These are phyloP conservation scores for Onygenales sp. DNA, from an alignment of 2,329 filamentous ascomycete species.

Conservation along the genomic window DNA sequence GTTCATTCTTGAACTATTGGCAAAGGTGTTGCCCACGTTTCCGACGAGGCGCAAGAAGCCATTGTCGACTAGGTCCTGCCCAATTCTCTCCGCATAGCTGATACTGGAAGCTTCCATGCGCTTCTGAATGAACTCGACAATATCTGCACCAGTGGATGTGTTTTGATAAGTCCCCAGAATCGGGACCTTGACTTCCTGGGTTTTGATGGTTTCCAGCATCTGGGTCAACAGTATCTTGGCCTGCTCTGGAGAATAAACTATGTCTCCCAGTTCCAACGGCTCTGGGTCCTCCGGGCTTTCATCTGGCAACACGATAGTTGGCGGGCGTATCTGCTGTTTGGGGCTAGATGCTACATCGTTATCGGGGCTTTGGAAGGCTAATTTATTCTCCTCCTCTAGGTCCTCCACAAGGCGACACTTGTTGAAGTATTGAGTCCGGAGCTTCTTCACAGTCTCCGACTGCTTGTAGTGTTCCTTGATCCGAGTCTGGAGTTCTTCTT, in stretches of 20 bases:
- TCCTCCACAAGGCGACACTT: conserved; percentile 96
- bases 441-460: conserved; percentile 79
- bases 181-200: conserved; percentile 87
- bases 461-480: conserved; percentile 93
- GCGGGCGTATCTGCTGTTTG: conserved; percentile 41
- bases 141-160: conserved; percentile 81
- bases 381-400: conserved; percentile 94
- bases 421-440: conserved; percentile 95
- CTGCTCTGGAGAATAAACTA: conserved; percentile 73
- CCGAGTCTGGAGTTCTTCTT: conserved; percentile 82
- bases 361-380: conserved; percentile 84
- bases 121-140: conserved; percentile 89
- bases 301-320: conserved; percentile 77
- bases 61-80: conserved; percentile 78
- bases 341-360: conserved; percentile 52
- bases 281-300: conserved; percentile 65
- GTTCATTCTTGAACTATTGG: conserved; percentile 93
- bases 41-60: conserved; percentile 86
- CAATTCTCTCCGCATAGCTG: conserved; percentile 86
- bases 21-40: conserved; percentile 89
- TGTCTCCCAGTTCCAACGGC: conserved; percentile 80
- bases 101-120: conserved; percentile 76
- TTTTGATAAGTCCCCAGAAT: conserved; percentile 94
- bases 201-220: conserved; percentile 76
- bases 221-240: conserved; percentile 82